Evolutionary conservation across 2,329 filamentous ascomycete species (phyloP).

Genomic region (Nigrospora sphaerica): DNA sequence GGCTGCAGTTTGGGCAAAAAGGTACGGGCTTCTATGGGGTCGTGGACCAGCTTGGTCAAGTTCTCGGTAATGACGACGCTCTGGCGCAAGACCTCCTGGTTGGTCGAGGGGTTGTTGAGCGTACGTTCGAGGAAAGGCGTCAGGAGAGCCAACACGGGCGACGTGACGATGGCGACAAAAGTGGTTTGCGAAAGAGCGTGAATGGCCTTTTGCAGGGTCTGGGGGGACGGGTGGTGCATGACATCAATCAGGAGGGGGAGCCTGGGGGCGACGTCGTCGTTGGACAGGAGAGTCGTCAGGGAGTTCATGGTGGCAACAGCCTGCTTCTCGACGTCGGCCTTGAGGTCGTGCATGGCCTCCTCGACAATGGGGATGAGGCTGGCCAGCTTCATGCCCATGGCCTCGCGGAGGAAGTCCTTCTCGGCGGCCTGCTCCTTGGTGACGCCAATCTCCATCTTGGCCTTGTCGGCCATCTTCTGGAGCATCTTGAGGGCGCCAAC

Average conservation of each 20-base stretch:
- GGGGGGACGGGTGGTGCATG: constrained; percentile 87
- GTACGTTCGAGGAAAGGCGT: constrained; percentile 92
- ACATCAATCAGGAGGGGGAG: constrained; percentile 89
- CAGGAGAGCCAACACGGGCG: constrained; percentile 86
- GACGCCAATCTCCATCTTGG: constrained; percentile 71
- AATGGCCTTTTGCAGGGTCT: constrained; percentile 90
- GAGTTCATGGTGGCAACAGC: constrained; percentile 88
- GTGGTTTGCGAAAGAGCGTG: constrained; percentile 95
- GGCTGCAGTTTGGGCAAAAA: constrained; percentile 94
- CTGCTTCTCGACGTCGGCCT: constrained; percentile 81
- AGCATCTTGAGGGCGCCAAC: constrained; percentile 80
- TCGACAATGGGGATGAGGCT: constrained; percentile 87
- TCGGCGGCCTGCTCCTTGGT: constrained; percentile 77
- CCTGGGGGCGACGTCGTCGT: constrained; percentile 90
- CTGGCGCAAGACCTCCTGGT: constrained; percentile 90
- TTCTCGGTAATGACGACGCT: constrained; percentile 97
- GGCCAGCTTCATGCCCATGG: constrained; percentile 84
- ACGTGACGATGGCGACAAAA: constrained; percentile 95
- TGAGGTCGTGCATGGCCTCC: constrained; percentile 92
- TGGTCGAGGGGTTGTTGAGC: constrained; percentile 82
- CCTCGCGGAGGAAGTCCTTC: constrained; percentile 83
- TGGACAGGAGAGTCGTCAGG: constrained; percentile 81
- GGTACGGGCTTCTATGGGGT: constrained; percentile 84
- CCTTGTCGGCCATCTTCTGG: constrained; percentile 91
- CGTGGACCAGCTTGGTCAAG: constrained; percentile 94